Base-by-base conservation (phyloP, 2,329 filamentous ascomycete genomes). In the Trichoderma oligosporum region DNA sequence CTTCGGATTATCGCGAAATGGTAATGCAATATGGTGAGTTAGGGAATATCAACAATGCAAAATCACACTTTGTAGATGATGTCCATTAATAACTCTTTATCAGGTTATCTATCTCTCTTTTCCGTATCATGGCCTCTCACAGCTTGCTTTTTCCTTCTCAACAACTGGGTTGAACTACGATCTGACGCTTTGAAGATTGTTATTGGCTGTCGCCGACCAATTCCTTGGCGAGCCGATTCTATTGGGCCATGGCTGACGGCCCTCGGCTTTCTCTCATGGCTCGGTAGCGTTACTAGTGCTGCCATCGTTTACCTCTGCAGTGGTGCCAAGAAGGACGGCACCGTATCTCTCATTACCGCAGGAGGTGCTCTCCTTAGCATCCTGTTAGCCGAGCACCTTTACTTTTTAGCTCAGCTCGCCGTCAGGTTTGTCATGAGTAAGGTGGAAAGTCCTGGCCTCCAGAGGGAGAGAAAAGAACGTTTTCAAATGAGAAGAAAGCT, bases 121-220 rank as follows among this genome's bases (percentile, higher is more conserved):
- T 94, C 90, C 0, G 89, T 94, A 2, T 85, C 96, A 55, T 99
- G 94, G 94, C 94, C 94, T 0, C 77, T 97, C n/a, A 92, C 93
- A 0, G 87, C 88, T 2, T 80, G 91, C 57, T 93, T 88, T 1
- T 97, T 97, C 76, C 76, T 97, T 11, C 77, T 94, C 72, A 97
- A 97, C 75, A 95, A 97, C 75, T 97, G 93, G 91, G 77, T 99
- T 57, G 94, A 97, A 70, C 82, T 97, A 36, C 88, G 94, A 39
- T 90, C 90, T 0, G 94, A 99, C 68, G 92, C 93, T 2, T 82
- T 96, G 75, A 99, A 99, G 72, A 96, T 97, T 65, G 91, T 91
- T 56, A 80, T 91, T 46, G 88, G 92, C 71, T 92, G 90, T 78
- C 88, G 93, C 66, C 86, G 94, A 3, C 94, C 94, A 0, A 90